Percentiles rank a stretch among this genome's conserved stretches.
Evolutionary conservation across 176 grass and related monocot species (phyloP).

Genomic region (Zizania latifolia): DNA sequence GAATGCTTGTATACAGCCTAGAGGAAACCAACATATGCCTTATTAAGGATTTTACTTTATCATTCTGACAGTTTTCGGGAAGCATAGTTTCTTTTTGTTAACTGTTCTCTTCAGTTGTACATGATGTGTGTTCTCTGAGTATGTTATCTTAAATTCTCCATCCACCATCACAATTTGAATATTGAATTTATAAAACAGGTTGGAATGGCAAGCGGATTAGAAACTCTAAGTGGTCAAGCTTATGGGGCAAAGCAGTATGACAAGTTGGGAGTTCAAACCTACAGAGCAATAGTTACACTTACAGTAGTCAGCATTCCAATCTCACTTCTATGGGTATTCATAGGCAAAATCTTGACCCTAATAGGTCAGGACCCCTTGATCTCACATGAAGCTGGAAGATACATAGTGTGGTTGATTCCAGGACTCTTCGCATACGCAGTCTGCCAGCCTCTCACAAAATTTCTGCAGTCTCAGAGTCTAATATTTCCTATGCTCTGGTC

Average conservation of each 20-base stretch:
- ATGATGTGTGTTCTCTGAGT: background rate
- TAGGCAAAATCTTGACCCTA: conserved; percentile 58
- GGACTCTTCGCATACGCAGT: conserved; percentile 65
- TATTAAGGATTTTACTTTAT: background rate
- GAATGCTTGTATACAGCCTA: background rate
- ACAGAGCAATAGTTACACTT: conserved; percentile 72
- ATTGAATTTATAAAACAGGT: conserved; percentile 42
- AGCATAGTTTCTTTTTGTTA: background rate
- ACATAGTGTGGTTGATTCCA: conserved; percentile 75
- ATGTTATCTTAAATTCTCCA: background rate
- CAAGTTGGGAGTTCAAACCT: conserved; percentile 63
- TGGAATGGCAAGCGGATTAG: conserved; percentile 84
- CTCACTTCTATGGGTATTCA: conserved; percentile 62
- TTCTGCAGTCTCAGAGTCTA: conserved; percentile 73
- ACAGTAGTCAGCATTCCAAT: conserved; percentile 55
- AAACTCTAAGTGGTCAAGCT: conserved; percentile 87
- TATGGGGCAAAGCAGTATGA: conserved; percentile 71
- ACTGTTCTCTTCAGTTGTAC: background rate
- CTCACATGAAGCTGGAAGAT: conserved; percentile 54
- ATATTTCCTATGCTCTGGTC: conserved; percentile 68
- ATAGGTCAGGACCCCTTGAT: conserved; percentile 74
- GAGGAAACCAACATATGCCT: background rate
- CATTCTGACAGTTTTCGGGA: background rate
- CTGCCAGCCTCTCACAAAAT: conserved; percentile 68
- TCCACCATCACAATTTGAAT: background rate